Evolutionary conservation across 1,284 basidiomycete species (phyloP).

Genomic region (Takashimella tepidaria): DNA sequence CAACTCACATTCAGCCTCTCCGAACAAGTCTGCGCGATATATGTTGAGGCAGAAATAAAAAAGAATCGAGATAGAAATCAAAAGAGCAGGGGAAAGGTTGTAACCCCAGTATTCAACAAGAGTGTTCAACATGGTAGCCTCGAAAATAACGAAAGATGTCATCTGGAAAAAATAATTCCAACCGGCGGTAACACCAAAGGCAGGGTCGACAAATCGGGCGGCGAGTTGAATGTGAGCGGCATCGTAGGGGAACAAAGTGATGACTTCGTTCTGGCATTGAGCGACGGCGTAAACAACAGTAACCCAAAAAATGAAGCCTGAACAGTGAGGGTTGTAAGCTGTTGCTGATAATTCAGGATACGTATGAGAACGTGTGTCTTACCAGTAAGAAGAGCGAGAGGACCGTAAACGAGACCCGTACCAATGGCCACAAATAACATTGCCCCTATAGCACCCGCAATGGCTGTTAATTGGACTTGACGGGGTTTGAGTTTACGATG

Average conservation of each 20-base stretch:
- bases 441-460: constrained; percentile 21
- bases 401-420: constrained; percentile 20
- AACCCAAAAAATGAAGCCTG: constrained; percentile 13
- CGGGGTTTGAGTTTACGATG: constrained; percentile 1
- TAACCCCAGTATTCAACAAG: constrained; percentile 28
- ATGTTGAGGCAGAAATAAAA: constrained; percentile 23
- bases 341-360: too few relatives aligned
- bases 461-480: constrained; percentile 29
- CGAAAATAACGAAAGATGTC: constrained; percentile 2
- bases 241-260: constrained; percentile 20
- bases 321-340: not conserved
- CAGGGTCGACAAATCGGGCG: constrained; percentile 19
- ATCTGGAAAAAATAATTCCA: constrained; percentile 11
- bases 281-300: constrained; percentile 17
- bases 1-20: constrained; percentile 33
- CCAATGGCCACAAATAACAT: constrained; percentile 29
- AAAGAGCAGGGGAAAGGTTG: constrained; percentile 26
- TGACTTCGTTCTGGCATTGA: constrained; percentile 27
- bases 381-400: constrained; percentile 25
- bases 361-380: not conserved
- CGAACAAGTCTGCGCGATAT: constrained; percentile 23
- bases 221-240: constrained; percentile 24
- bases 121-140: constrained; percentile 14
- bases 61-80: constrained; percentile 23
- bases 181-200: constrained; percentile 18